Evolutionary conservation across 1,284 basidiomycete genomes (phyloP).

Genomic region (Moniliella sp.): DNA sequence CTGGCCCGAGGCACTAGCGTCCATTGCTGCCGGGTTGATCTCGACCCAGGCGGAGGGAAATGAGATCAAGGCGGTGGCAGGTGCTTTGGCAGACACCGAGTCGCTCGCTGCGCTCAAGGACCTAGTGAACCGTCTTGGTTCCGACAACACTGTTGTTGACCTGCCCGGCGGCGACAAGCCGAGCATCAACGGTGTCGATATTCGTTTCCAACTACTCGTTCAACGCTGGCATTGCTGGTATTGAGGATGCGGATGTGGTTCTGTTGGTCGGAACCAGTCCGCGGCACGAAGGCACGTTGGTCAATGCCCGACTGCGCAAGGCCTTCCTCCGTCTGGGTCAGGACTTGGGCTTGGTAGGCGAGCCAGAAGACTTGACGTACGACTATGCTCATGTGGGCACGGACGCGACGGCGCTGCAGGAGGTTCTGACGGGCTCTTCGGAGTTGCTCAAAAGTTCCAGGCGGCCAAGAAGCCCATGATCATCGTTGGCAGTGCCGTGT

Average conservation of each 20-base stretch:
- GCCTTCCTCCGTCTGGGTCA: conserved; percentile 66
- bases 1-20: conserved; percentile 74
- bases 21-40: conserved; percentile 57
- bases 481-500: conserved; percentile 67
- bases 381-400: conserved; percentile 75
- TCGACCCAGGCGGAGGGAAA: conserved; percentile 67
- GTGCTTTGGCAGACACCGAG: conserved; percentile 79
- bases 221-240: conserved; percentile 75
- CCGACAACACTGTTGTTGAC: conserved; percentile 77
- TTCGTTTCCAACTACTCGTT: conserved; percentile 92
- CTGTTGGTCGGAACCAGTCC: conserved; percentile 91
- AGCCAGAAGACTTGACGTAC: conserved; percentile 74
- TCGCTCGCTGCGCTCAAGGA: conserved; percentile 83
- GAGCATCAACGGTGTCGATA: conserved; percentile 62
- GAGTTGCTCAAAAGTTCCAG: conserved; percentile 72
- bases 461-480: conserved; percentile 78
- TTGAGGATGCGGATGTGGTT: conserved; percentile 77
- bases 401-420: conserved; percentile 54
- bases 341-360: conserved; percentile 72
- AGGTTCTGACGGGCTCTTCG: conserved; percentile 51
- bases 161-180: conserved; percentile 44
- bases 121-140: conserved; percentile 73
- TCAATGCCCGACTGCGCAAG: conserved; percentile 90
- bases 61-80: conserved; percentile 86
- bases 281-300: conserved; percentile 82